Evolutionary conservation across 2,329 filamentous ascomycete species (phyloP).

Genomic region (Plectosphaerella sp.): DNA sequence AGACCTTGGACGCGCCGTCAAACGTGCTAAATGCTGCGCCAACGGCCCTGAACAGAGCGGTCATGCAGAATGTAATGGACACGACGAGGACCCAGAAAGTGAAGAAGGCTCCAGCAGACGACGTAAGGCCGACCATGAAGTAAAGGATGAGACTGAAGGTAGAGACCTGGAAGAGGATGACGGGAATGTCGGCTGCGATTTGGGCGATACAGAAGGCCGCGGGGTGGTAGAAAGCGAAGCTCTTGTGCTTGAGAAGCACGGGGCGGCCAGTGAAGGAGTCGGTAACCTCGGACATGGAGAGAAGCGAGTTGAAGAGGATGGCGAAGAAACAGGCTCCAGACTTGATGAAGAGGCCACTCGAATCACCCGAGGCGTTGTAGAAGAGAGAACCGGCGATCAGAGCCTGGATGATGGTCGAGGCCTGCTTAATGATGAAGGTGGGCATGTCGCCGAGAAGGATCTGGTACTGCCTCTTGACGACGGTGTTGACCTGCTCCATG

Average conservation of each 20-base stretch:
- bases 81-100: constrained; percentile 55
- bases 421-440: constrained; percentile 59
- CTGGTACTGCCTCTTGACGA: constrained; percentile 57
- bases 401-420: constrained; percentile 52
- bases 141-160: constrained; percentile 55
- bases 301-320: constrained; percentile 56
- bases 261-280: constrained; percentile 57
- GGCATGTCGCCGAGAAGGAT: constrained; percentile 62
- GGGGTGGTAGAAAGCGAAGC: constrained; percentile 54
- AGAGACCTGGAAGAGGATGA: constrained; percentile 54
- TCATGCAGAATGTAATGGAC: constrained; percentile 50
- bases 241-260: constrained; percentile 54
- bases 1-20: constrained; percentile 54
- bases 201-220: constrained; percentile 55
- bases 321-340: constrained; percentile 61
- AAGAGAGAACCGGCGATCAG: constrained; percentile 64
- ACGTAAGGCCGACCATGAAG: constrained; percentile 57
- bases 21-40: constrained; percentile 53
- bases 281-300: constrained; percentile 64
- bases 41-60: constrained; percentile 51
- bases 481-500: constrained; percentile 48
- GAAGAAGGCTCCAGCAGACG: constrained; percentile 51
- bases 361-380: constrained; percentile 56
- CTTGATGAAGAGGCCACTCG: constrained; percentile 59
- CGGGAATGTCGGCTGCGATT: constrained; percentile 48